These are phyloP conservation scores for Liquidambar formosana DNA, from an alignment of 164 flowering plant genomes.

Conservation along the genomic window DNA sequence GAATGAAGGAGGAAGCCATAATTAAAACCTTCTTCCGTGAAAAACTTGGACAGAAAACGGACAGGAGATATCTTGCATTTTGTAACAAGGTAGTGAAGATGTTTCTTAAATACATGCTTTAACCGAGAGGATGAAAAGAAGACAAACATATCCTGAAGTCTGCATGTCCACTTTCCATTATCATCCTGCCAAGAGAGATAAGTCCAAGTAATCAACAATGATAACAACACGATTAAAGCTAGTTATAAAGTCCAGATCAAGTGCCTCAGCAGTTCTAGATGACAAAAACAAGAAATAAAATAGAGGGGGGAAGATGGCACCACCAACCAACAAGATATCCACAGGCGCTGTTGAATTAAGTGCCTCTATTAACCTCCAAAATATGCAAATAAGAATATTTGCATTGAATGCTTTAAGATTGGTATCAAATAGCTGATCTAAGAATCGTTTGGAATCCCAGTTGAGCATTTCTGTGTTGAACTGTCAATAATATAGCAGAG, in stretches of 20 bases:
- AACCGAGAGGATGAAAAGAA: slow-evolving; percentile 50
- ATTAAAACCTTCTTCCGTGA: slow-evolving; percentile 64
- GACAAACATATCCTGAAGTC: slow-evolving; percentile 53
- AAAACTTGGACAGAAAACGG: slow-evolving; percentile 47
- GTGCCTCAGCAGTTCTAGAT: not conserved
- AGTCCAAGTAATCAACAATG: not conserved
- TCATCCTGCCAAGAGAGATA: slow-evolving; percentile 44
- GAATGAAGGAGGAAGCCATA: not conserved
- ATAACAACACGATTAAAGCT: not conserved
- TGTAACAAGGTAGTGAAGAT: slow-evolving; percentile 49
- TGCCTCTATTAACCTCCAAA: slow-evolving; percentile 61
- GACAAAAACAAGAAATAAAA: slow-evolving; percentile 2
- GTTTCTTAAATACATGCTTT: slow-evolving; percentile 56
- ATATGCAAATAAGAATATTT: slow-evolving; percentile 46
- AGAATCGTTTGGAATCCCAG: slow-evolving; percentile 35
- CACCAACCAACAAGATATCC: slow-evolving; percentile 36
- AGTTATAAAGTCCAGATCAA: not conserved
- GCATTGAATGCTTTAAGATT: slow-evolving; percentile 43
- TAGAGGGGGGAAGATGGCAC: not conserved
- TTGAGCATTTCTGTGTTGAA: slow-evolving; percentile 39
- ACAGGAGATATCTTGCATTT: slow-evolving; percentile 47
- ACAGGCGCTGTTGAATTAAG: slow-evolving; percentile 29
- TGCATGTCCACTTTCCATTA: slow-evolving; percentile 30
- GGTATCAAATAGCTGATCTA: slow-evolving; percentile 42
- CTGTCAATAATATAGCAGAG: slow-evolving; percentile 34